Base-by-base conservation (phyloP, 2,329 filamentous ascomycete species). In the Leptographium lundbergii region DNA sequence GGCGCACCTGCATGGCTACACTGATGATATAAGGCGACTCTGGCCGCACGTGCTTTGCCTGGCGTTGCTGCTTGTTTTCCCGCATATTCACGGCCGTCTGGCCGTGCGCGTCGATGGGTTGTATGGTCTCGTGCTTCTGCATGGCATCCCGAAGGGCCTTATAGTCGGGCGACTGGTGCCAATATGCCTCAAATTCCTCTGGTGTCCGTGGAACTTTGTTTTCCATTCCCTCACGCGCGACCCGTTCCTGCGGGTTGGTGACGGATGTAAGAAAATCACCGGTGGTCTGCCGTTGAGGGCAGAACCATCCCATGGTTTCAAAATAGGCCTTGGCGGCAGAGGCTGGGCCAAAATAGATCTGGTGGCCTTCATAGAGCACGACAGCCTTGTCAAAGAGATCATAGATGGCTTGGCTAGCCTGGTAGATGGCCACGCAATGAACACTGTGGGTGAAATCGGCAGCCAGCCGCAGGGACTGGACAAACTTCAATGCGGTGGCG, bases 251-350 rank as follows among this genome's bases (percentile, higher is more conserved):
- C n/a, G 56, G 56, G 51, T 60, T 60, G 11, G 59, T 60, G 13
- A 89, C 77, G 0, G 86, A 85, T 1, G 88, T 91, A 50, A 91
- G 71, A 71, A 91, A 91, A 68, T 91, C 88, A 1, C 87, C 82
- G 0, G 87, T 90, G 0, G 87, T 91, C 66, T 86, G 74, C 14
- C 75, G 68, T 0, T 73, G 70, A 1, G 74, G 74, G 7, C 73
- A 87, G 39, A 81, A 73, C 65, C 88, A 91, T 0, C 87, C 86
- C 19, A 88, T 74, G 54, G 82, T 75, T 60, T 83, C 75, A 67
- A 89, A 88, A 69, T 87, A 89, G 60, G 81, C 73, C 60, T 77
- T 80, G 3, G 86, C 85, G 52, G 81, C 75, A 17, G 74, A 72
- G 3, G 80, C 77, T 3, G 79, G 81, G 0, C 86, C 86, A 67